These are phyloP conservation scores for Sisymbrium irio DNA, from an alignment of 345 rosid species.

Conservation along the genomic window DNA sequence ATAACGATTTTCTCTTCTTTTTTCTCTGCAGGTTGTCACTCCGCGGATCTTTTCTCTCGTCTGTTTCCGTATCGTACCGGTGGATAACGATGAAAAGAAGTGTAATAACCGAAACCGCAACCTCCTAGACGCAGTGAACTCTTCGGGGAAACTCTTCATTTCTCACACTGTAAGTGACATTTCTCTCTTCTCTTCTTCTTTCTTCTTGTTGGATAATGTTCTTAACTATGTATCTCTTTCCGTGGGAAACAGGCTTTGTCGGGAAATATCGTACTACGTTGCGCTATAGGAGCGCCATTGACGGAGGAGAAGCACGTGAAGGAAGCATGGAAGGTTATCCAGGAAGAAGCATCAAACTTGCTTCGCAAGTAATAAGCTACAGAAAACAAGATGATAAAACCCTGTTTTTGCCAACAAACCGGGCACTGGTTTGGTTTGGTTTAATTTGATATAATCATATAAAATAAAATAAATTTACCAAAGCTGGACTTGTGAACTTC, in stretches of 20 bases:
- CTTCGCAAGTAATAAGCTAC: slow-evolving; percentile 25
- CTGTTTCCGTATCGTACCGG: slow-evolving; percentile 65
- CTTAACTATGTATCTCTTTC: not conserved
- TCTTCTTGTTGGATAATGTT: not conserved
- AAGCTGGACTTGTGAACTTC: not conserved
- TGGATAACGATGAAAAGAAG: slow-evolving; percentile 30
- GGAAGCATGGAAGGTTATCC: slow-evolving; percentile 74
- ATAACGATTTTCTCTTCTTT: not conserved
- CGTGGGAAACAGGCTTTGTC: slow-evolving; percentile 56
- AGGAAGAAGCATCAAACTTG: slow-evolving; percentile 59
- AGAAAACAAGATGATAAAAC: not conserved
- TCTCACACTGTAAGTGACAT: slow-evolving; percentile 67
- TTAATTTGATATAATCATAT: not conserved
- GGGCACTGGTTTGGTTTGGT: not conserved
- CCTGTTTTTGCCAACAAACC: slow-evolving; percentile 10
- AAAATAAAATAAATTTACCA: not conserved
- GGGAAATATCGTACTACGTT: slow-evolving; percentile 55
- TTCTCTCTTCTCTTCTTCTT: not conserved
- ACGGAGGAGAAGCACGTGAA: slow-evolving; percentile 80
- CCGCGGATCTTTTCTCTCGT: slow-evolving; percentile 73
- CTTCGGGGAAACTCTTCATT: slow-evolving; percentile 71
- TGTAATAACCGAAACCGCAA: slow-evolving; percentile 56
- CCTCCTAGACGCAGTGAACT: slow-evolving; percentile 71
- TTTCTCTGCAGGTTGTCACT: slow-evolving; percentile 54
- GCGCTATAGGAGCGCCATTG: slow-evolving; percentile 85